These are phyloP conservation scores for Salmacisia buchloeana DNA, from an alignment of 1,284 basidiomycete genomes.

Conservation along the genomic window DNA sequence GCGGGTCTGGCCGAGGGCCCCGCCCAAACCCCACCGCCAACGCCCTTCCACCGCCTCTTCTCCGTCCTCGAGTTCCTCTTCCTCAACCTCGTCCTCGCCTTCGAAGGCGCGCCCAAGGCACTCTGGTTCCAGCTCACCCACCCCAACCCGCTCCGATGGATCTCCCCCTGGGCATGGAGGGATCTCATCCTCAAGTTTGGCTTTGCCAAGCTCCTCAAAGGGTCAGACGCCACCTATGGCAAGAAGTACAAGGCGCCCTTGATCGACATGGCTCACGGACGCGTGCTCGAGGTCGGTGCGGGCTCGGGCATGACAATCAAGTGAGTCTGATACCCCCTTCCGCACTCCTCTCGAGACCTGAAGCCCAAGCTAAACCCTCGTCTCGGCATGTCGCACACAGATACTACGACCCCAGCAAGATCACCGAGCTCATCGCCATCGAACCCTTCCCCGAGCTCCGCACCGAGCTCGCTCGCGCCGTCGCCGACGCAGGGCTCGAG, in stretches of 20 bases:
- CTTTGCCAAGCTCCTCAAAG: constrained; percentile 16
- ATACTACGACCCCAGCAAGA: constrained; percentile 27
- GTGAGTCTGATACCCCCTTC: not conserved
- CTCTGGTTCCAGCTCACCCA: constrained; percentile 19
- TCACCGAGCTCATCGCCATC: constrained; percentile 21
- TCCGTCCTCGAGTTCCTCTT: not conserved
- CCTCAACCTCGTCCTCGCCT: not conserved
- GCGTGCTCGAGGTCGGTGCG: constrained; percentile 34
- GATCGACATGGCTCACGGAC: constrained; percentile 22
- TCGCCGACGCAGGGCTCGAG: constrained; percentile 11
- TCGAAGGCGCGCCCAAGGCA: constrained; percentile 20
- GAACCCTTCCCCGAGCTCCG: constrained; percentile 30
- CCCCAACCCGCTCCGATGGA: constrained; percentile 14
- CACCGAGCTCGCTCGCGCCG: constrained; percentile 13
- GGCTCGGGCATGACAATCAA: constrained; percentile 25
- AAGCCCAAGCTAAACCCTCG: not conserved
- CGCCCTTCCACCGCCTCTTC: not conserved
- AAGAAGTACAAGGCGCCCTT: constrained; percentile 17
- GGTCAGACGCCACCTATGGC: constrained; percentile 14
- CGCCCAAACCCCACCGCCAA: not conserved
- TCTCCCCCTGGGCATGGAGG: constrained; percentile 28
- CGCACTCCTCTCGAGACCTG: not conserved
- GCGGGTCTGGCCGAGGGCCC: not conserved
- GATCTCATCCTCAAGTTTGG: constrained; percentile 22
- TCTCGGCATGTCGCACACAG: not conserved